These are phyloP conservation scores for Diplodia scrobiculata DNA, from an alignment of 2,329 filamentous ascomycete genomes.

Conservation along the genomic window DNA sequence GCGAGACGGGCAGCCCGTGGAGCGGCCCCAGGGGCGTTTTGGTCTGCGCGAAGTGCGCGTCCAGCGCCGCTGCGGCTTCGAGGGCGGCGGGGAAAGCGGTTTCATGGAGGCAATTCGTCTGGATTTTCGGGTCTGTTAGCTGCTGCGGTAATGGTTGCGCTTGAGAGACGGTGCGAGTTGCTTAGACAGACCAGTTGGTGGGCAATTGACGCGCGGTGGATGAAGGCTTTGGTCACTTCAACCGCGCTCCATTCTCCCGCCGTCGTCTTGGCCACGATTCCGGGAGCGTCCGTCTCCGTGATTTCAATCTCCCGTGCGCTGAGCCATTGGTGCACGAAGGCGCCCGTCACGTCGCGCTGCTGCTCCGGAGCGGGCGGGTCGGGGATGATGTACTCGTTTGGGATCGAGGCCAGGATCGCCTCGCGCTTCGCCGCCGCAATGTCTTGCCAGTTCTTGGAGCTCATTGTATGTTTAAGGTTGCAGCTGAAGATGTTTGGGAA, in stretches of 20 bases:
- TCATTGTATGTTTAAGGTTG: not conserved
- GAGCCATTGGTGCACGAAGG: conserved; percentile 60
- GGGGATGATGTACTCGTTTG: conserved; percentile 18
- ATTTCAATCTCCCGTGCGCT: conserved; percentile 59
- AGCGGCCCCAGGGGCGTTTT: conserved; percentile 49
- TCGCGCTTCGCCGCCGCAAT: conserved; percentile 23
- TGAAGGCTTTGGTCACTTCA: conserved; percentile 59
- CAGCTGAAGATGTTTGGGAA: not conserved
- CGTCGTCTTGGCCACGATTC: conserved; percentile 58
- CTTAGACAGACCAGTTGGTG: conserved; percentile 50
- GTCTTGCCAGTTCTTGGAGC: conserved; percentile 18
- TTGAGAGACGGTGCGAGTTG: too few relatives aligned
- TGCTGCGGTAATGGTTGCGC: too few relatives aligned
- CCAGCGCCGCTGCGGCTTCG: conserved; percentile 46
- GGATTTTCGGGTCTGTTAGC: not conserved
- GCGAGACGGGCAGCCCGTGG: conserved; percentile 52
- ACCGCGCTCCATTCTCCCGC: conserved; percentile 60
- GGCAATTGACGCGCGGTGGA: conserved; percentile 57
- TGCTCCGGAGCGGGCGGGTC: conserved; percentile 19
- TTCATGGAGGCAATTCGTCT: conserved; percentile 49
- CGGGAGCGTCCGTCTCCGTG: conserved; percentile 62
- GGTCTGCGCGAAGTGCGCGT: conserved; percentile 44
- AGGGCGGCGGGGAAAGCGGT: conserved; percentile 54
- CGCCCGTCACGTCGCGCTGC: conserved; percentile 50
- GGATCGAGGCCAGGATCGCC: conserved; percentile 23